Evolutionary conservation across 768 basidiomycete species (phyloP).

Genomic region (Boletus bicolor): DNA sequence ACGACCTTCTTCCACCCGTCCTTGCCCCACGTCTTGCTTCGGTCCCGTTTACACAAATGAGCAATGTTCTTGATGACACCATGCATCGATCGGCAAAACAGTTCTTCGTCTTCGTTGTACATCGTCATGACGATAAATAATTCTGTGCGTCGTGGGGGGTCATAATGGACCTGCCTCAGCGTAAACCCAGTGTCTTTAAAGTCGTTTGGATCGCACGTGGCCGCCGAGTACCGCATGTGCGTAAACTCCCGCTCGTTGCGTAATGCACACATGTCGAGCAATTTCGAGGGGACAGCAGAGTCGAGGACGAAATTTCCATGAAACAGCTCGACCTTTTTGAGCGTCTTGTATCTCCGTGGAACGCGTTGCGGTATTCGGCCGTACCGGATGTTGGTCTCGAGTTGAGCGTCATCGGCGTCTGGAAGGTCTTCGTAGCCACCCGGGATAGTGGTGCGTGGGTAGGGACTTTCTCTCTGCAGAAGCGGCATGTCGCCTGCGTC

Average conservation of each 20-base stretch:
- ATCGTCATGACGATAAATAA: conserved; percentile 98
- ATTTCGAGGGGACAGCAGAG: conserved; percentile 84
- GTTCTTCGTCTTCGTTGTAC: conserved; percentile 92
- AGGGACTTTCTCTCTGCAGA: conserved; percentile 41
- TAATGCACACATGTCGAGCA: conserved; percentile 77
- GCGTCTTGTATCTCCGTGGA: conserved; percentile 86
- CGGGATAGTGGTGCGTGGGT: conserved; percentile 38
- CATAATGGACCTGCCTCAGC: conserved; percentile 86
- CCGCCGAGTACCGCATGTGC: conserved; percentile 94
- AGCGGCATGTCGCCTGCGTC: conserved; percentile 70
- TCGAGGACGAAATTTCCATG: conserved; percentile 94
- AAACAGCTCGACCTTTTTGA: conserved; percentile 90
- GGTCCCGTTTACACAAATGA: conserved; percentile 80
- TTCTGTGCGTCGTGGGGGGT: conserved; percentile 87
- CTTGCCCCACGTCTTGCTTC: conserved; percentile 94
- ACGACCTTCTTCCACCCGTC: conserved; percentile 99
- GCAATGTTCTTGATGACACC: conserved; percentile 94
- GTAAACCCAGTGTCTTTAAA: conserved; percentile 82
- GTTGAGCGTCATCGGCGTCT: conserved; percentile 29
- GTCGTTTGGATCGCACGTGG: conserved; percentile 94
- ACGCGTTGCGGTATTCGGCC: conserved; percentile 90
- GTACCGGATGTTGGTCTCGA: conserved; percentile 72
- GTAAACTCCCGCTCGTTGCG: conserved; percentile 87
- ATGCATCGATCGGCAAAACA: conserved; percentile 93
- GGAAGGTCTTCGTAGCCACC: conserved; percentile 41